These are phyloP conservation scores for Phaffia australis DNA, from an alignment of 768 basidiomycete genomes.

Conservation along the genomic window DNA sequence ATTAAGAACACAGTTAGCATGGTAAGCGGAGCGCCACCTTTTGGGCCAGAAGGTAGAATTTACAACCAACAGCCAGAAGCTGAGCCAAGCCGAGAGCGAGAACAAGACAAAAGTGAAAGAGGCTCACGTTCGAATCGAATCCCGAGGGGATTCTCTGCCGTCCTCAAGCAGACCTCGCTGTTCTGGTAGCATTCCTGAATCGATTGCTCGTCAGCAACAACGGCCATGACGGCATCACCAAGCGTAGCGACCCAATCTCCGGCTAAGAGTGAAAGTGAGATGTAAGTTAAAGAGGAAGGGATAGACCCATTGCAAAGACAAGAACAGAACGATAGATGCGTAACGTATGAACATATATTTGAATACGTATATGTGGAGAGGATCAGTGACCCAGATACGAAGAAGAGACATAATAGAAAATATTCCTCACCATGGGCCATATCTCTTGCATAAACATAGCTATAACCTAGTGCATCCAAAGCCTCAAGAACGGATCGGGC, in stretches of 20 bases:
- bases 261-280: no score
- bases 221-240: no score
- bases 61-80: no score
- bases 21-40: background rate
- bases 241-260: no score
- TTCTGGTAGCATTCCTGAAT: background rate
- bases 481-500: background rate
- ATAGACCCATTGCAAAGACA: background rate
- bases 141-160: conserved; percentile 6
- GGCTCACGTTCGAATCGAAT: background rate
- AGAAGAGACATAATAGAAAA: background rate
- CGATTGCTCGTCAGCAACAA: no score
- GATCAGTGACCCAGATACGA: background rate
- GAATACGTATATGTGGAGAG: conserved; percentile 4
- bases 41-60: background rate
- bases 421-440: conserved; percentile 11
- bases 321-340: background rate
- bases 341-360: background rate
- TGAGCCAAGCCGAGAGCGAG: no score
- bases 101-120: background rate
- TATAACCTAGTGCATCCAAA: background rate
- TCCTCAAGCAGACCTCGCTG: background rate
- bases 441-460: conserved; percentile 8
- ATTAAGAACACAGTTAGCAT: background rate
- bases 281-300: background rate